phyloP scores from a whole-genome alignment of 768 basidiomycete genomes.

The Brasilioporus rufonigricans region DNA sequence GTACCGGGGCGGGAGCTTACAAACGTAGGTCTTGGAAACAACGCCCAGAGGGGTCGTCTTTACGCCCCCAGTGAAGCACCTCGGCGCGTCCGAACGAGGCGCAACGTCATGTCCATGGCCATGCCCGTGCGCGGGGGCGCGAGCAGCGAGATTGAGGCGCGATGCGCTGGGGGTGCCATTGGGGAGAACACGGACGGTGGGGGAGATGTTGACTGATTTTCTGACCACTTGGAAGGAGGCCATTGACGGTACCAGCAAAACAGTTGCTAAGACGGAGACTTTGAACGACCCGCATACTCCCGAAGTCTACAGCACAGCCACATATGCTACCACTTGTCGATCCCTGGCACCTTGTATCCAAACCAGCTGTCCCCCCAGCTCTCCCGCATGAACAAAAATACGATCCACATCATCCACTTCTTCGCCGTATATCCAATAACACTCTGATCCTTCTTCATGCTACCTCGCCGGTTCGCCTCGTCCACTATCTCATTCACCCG shows the following conservation, averaged over 20 bases:
- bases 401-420: conserved; percentile 27
- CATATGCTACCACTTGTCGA: conserved; percentile 22
- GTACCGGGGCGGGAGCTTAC: too few species aligned
- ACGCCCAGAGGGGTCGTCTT: conserved; percentile 50
- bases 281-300: conserved; percentile 25
- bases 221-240: conserved; percentile 70
- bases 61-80: conserved; percentile 59
- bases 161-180: conserved; percentile 79
- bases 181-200: conserved; percentile 76
- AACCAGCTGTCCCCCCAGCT: conserved; percentile 31
- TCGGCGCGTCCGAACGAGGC: conserved; percentile 60
- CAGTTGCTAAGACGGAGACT: neutral
- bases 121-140: conserved; percentile 58
- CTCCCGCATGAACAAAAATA: conserved; percentile 22
- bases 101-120: conserved; percentile 54
- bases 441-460: conserved; percentile 21
- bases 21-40: conserved; percentile 60
- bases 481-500: conserved; percentile 27
- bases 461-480: conserved; percentile 27
- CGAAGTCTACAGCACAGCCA: conserved; percentile 41
- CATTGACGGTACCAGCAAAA: conserved; percentile 36
- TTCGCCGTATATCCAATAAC: conserved; percentile 16
- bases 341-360: conserved; percentile 30
- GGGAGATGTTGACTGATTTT: conserved; percentile 79
- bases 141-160: conserved; percentile 68